Conservation (phyloP, 768 basidiomycete species). For the Auricularia auricula-judae region DNA sequence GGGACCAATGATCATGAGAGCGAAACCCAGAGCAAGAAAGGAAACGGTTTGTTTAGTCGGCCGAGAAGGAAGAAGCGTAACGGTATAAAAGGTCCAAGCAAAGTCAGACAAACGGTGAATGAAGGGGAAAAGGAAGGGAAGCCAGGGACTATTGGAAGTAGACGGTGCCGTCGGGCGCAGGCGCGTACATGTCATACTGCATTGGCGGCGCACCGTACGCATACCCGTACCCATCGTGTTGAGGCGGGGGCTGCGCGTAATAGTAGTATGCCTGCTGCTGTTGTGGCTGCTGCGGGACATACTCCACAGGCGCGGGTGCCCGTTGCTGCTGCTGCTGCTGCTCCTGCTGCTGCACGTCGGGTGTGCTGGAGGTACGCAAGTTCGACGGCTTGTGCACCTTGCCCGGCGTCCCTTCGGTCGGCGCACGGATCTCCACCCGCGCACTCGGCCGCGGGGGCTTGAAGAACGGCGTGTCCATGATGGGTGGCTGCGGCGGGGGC, state of each 20-base stretch:
- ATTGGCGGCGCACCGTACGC: not conserved
- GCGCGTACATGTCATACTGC: not conserved
- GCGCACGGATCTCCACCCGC: conserved; percentile 67
- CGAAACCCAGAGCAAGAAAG: no score
- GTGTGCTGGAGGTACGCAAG: not conserved
- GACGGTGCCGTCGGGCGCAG: not conserved
- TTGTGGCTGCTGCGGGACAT: no score
- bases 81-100: not conserved
- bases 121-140: not conserved
- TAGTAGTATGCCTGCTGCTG: not conserved
- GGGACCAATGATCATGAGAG: no score
- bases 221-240: not conserved
- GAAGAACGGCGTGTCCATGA: conserved; percentile 59
- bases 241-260: not conserved
- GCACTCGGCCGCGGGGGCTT: conserved; percentile 60
- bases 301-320: not conserved
- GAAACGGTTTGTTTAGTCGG: no score
- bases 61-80: not conserved
- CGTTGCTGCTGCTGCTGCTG: not conserved
- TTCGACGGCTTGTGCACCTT: not conserved
- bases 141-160: not conserved
- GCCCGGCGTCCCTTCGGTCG: conserved; percentile 21
- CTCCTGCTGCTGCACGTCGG: not conserved
- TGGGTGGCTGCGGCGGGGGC: conserved; percentile 47
- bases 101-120: not conserved